A percentile compares a stretch with the other conserved stretches of the same genome.
Evolutionary conservation across 345 rosid species (phyloP).

Genomic region (Raphanus raphanistrum): DNA sequence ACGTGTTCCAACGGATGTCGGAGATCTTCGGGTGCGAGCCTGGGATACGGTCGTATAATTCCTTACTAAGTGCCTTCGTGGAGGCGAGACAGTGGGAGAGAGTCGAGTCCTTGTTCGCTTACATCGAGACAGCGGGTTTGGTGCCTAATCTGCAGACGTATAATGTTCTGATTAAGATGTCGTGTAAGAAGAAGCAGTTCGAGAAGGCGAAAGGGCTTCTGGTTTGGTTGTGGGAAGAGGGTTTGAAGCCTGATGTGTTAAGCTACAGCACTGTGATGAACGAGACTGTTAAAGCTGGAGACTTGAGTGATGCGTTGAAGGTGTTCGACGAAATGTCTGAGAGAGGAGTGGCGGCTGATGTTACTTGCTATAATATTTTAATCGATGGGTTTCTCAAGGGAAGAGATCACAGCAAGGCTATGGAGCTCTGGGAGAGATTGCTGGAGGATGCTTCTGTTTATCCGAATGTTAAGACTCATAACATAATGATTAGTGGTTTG

Average conservation of each 20-base stretch:
- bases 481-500: conserved; percentile 79
- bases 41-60: conserved; percentile 67
- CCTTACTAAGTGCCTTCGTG: conserved; percentile 62
- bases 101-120: conserved; percentile 56
- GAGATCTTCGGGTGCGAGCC: conserved; percentile 73
- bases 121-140: conserved; percentile 50
- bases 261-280: conserved; percentile 63
- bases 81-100: conserved; percentile 56
- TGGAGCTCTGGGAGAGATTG: conserved; percentile 64
- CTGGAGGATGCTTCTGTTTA: conserved; percentile 50
- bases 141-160: conserved; percentile 70
- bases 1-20: conserved; percentile 59
- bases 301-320: conserved; percentile 52
- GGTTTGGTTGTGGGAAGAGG: conserved; percentile 58
- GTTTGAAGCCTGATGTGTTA: conserved; percentile 55
- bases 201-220: conserved; percentile 55
- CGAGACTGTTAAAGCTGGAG: conserved; percentile 55
- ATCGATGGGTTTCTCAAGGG: conserved; percentile 70
- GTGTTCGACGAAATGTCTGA: conserved; percentile 84
- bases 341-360: conserved; percentile 56
- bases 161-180: conserved; percentile 73
- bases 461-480: conserved; percentile 79
- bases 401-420: conserved; percentile 51
- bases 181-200: conserved; percentile 63
- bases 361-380: conserved; percentile 69